Conservation (phyloP, 1,139 yeast genomes). For the Meyerozyma smithsonii region DNA sequence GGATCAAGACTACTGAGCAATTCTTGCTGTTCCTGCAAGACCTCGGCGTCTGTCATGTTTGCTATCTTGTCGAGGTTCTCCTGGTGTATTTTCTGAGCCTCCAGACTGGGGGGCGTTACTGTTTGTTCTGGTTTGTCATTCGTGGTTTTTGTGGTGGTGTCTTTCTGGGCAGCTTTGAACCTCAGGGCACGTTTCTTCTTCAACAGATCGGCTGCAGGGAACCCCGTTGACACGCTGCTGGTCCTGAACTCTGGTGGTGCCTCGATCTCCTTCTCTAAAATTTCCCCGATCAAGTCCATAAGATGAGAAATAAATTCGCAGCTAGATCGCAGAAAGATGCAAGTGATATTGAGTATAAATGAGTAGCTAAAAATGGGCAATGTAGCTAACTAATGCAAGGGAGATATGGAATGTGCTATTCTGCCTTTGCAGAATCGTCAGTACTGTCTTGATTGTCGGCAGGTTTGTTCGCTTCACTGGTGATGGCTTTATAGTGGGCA, state of each 20-base stretch:
- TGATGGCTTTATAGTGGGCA: constrained; percentile 5
- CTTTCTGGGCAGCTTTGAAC: constrained; percentile 17
- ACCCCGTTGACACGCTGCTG: constrained; percentile 26
- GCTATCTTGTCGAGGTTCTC: constrained; percentile 67
- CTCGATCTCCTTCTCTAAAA: constrained; percentile 58
- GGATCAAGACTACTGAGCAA: constrained; percentile 67
- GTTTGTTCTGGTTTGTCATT: not conserved
- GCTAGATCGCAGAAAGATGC: not conserved
- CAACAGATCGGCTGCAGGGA: constrained; percentile 34
- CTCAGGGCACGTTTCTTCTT: constrained; percentile 21
- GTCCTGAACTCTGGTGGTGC: constrained; percentile 25
- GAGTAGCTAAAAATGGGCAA: no score
- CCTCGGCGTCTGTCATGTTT: constrained; percentile 63
- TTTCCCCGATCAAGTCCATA: constrained; percentile 75
- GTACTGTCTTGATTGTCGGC: no score
- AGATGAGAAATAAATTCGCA: constrained; percentile 2
- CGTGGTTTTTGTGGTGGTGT: constrained; percentile 4
- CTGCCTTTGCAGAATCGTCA: no score
- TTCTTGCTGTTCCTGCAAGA: constrained; percentile 62
- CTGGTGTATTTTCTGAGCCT: constrained; percentile 67
- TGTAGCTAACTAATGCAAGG: no score
- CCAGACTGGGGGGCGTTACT: constrained; percentile 24
- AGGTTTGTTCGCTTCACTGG: no score
- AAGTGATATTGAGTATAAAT: no score
- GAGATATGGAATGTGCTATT: no score